phyloP scores from a whole-genome alignment of 495 filamentous ascomycete genomes.

The Penicillium psychrofluorescens region DNA sequence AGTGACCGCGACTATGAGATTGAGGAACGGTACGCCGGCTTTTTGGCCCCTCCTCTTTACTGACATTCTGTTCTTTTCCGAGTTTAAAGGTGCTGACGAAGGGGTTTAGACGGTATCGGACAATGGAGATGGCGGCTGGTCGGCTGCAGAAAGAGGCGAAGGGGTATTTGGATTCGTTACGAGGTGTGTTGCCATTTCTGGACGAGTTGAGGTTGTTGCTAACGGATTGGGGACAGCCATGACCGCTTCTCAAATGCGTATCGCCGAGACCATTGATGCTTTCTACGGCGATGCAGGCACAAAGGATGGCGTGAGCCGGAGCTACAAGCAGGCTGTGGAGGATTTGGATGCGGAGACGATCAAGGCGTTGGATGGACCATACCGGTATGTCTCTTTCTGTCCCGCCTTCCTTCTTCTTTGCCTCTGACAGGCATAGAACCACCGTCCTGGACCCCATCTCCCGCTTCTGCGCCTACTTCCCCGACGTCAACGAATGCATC shows the following conservation, averaged over 20 bases:
- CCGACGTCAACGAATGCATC: constrained; percentile 98
- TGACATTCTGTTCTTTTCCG: not conserved
- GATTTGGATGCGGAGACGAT: constrained; percentile 97
- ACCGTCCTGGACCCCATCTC: constrained; percentile 93
- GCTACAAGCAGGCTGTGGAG: constrained; percentile 96
- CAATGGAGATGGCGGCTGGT: constrained; percentile 88
- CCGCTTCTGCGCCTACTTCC: constrained; percentile 96
- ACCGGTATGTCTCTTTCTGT: constrained; percentile 47
- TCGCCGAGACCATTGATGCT: constrained; percentile 97
- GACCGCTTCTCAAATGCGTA: constrained; percentile 99
- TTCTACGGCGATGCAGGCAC: constrained; percentile 97
- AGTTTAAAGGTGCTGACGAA: constrained; percentile 1
- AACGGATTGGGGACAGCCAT: constrained; percentile 55
- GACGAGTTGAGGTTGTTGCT: not conserved
- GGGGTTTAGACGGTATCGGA: constrained; percentile 72
- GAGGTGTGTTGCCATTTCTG: constrained; percentile 48
- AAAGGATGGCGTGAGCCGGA: constrained; percentile 85
- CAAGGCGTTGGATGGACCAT: constrained; percentile 96
- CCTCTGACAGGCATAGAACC: constrained; percentile 43
- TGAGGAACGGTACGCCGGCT: constrained; percentile 69
- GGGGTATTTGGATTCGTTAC: constrained; percentile 89
- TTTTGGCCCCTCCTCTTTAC: too few species aligned
- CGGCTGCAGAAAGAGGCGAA: constrained; percentile 96
- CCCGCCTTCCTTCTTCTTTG: too few species aligned
- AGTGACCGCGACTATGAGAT: constrained; percentile 98